These are phyloP conservation scores for Diaporthe vaccinii DNA, from an alignment of 2,329 filamentous ascomycete genomes.

Conservation along the genomic window DNA sequence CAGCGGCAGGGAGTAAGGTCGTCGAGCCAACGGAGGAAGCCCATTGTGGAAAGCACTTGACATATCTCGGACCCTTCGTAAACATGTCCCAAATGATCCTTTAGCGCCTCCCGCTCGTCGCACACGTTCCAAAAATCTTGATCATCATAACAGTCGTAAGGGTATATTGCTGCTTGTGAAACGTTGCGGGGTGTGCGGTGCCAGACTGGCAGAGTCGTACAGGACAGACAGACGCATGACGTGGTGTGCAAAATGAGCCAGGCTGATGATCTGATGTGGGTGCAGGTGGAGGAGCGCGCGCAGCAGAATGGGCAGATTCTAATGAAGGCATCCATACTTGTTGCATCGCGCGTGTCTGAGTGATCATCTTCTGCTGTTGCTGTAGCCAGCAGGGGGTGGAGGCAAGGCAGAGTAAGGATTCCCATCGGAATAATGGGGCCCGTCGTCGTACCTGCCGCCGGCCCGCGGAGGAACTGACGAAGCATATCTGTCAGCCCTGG, in stretches of 20 bases:
- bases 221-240: not conserved
- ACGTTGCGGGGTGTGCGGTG: conserved; percentile 1
- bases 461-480: conserved; percentile 56
- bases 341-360: conserved; percentile 33
- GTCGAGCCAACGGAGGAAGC: conserved; percentile 36
- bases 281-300: conserved; percentile 4
- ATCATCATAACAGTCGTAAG: conserved; percentile 38
- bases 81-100: conserved; percentile 14
- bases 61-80: conserved; percentile 10
- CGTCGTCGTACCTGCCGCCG: conserved; percentile 57
- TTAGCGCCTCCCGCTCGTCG: conserved; percentile 31
- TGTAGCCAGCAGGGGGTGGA: conserved; percentile 55
- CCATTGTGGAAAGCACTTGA: conserved; percentile 34
- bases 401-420: conserved; percentile 62
- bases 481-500: conserved; percentile 59
- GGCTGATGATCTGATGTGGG: not conserved
- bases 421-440: conserved; percentile 61
- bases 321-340: conserved; percentile 34
- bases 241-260: conserved; percentile 1
- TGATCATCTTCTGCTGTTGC: conserved; percentile 54
- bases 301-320: conserved; percentile 18
- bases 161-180: conserved; percentile 9
- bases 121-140: conserved; percentile 13
- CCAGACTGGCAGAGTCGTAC: conserved; percentile 3
- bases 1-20: conserved; percentile 33